A percentile compares a stretch with the other conserved stretches of the same genome.
phyloP scores from a whole-genome alignment of 2,329 filamentous ascomycete species.

The Paecilomyces formosus region DNA sequence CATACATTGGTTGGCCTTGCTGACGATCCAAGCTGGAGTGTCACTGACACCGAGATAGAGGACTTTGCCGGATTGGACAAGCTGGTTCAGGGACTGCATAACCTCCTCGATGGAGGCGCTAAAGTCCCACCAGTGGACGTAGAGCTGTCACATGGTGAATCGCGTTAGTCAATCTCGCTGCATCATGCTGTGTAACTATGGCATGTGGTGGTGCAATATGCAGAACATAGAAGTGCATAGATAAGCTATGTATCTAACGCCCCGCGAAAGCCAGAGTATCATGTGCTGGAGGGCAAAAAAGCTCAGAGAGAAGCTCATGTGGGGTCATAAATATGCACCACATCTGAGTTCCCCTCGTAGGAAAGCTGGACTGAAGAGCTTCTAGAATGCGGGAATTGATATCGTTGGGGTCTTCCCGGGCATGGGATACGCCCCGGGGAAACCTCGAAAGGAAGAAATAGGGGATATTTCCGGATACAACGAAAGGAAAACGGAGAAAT shows the following conservation, averaged over 20 bases:
- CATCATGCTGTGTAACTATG: not conserved
- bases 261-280: not conserved
- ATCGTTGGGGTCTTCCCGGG: not conserved
- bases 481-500: not conserved
- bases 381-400: not conserved
- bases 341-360: not conserved
- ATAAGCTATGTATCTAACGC: not conserved
- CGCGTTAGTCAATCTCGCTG: not conserved
- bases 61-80: slow-evolving; percentile 56
- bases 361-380: not conserved
- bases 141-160: slow-evolving; percentile 6
- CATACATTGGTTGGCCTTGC: slow-evolving; percentile 54
- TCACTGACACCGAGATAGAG: slow-evolving; percentile 62
- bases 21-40: slow-evolving; percentile 62
- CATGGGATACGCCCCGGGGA: not conserved
- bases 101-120: slow-evolving; percentile 57
- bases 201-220: not conserved
- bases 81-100: slow-evolving; percentile 59
- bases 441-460: not conserved
- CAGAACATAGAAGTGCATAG: not conserved
- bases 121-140: slow-evolving; percentile 51
- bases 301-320: not conserved
- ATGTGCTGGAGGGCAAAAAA: not conserved
- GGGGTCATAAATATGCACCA: not conserved
- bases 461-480: not conserved